Conservation (phyloP, 768 basidiomycete species). For the Mycena floridula region DNA sequence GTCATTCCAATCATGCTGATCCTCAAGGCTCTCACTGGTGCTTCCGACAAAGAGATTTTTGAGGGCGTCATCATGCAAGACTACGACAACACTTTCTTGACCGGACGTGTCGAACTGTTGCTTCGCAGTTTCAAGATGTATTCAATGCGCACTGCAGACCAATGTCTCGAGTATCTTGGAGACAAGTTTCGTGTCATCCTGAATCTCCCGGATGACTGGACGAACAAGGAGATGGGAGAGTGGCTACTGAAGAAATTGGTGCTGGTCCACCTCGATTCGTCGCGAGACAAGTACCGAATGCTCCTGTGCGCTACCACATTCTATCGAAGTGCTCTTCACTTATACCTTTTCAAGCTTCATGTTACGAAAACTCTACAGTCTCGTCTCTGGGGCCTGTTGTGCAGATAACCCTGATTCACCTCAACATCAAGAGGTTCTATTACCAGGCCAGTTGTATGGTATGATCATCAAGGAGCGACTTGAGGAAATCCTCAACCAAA, state of each 20-base stretch:
- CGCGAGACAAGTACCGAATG: conserved; percentile 93
- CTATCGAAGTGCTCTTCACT: background rate
- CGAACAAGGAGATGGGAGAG: conserved; percentile 71
- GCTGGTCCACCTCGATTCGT: conserved; percentile 80
- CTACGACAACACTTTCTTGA: conserved; percentile 94
- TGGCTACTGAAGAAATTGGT: conserved; percentile 83
- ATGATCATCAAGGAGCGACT: conserved; percentile 99
- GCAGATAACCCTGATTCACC: conserved; percentile 98
- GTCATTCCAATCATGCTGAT: conserved; percentile 96
- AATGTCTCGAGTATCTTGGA: conserved; percentile 92
- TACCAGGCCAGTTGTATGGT: conserved; percentile 87
- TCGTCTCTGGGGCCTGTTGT: conserved; percentile 86
- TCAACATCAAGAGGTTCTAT: conserved; percentile 94
- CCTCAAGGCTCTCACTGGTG: conserved; percentile 86
- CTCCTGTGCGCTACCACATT: conserved; percentile 65
- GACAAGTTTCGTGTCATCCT: conserved; percentile 95
- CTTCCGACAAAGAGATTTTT: conserved; percentile 95
- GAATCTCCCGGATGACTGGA: conserved; percentile 89
- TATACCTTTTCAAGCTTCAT: conserved; percentile 65
- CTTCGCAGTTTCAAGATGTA: conserved; percentile 95
- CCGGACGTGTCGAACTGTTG: conserved; percentile 92
- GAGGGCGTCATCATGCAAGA: conserved; percentile 96
- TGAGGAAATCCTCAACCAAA: conserved; percentile 78
- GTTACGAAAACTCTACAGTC: conserved; percentile 89
- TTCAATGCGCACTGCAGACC: conserved; percentile 77